Base-by-base conservation (phyloP, 176 grass and related monocot genomes). In the Cenchrus purpureus region DNA sequence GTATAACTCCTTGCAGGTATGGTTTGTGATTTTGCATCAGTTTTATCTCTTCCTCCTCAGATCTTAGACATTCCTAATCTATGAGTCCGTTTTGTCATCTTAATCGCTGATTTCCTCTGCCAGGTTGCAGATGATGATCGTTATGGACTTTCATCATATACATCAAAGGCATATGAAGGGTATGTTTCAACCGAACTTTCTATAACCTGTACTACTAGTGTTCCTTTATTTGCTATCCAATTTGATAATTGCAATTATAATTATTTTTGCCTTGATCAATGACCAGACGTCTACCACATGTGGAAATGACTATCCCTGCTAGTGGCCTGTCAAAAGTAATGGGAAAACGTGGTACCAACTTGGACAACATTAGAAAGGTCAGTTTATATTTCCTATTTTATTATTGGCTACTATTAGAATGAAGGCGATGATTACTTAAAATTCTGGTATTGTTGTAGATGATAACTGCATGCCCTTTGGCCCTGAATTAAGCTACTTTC, bases 341-440 rank as follows among this genome's bases (percentile, higher is more conserved):
- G 88, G 97, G 97, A 37, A 99, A 99, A 89, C 91, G 77, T 19
- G 97, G 97, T 12, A 87, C 94, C 73, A 99, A 99, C 81, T 77
- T 99, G 86, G 93, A 99, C 7, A 99, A 94, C 61, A 95, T 99
- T 72, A 96, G 86, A 94, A 99, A 95, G 97, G 97, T 96, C 55
- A 87, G 97, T 89, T 85, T 87, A 2, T 17, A 70, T 8, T 70
- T 70, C 87, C 85, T 12, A 59, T 73, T 43, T 79, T 80, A 13
- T 43, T 86, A 34, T 1, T 71, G 67, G 12, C 44, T 76, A 56
- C 54, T 48, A 7, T 31, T 73, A 53, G 20, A 74, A 61, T 63
- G 60, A 59, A 80, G 28, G 19, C 43, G 2, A 0, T 9, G 12
- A 61, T 5, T 57, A 13, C 31, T 79, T 72, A 71, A 68, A 65